Evolutionary conservation across 306 rosid species (phyloP).

Genomic region (Quercus engelmannii): DNA sequence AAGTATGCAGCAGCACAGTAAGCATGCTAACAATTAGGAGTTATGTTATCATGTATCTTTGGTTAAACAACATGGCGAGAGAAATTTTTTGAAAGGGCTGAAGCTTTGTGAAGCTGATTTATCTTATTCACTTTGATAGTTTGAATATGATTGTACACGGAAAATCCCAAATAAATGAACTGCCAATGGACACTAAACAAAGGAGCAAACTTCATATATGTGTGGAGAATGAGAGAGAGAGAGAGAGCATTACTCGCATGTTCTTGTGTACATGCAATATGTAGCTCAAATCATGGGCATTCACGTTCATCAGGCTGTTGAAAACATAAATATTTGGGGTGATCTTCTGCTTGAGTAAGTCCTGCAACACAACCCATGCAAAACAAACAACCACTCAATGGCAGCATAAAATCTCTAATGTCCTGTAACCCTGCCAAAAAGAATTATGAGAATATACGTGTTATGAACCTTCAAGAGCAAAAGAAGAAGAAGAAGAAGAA

Average conservation of each 20-base stretch:
- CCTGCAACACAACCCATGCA: conserved; percentile 52
- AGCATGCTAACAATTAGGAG: not conserved
- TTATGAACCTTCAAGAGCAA: not conserved
- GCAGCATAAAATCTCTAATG: not conserved
- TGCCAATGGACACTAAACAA: not conserved
- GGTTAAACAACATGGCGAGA: not conserved
- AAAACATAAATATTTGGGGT: conserved; percentile 79
- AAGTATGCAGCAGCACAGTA: not conserved
- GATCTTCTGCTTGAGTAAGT: conserved; percentile 69
- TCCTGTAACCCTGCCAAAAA: not conserved
- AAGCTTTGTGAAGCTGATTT: too few species aligned
- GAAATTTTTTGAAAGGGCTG: too few species aligned
- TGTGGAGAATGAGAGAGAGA: not conserved
- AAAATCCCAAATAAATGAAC: not conserved
- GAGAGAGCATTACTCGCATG: conserved; percentile 56
- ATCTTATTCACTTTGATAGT: not conserved
- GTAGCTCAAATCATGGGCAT: conserved; percentile 79
- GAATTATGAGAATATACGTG: not conserved
- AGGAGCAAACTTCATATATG: conserved; percentile 3
- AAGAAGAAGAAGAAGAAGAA: not conserved
- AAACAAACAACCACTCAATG: conserved; percentile 13
- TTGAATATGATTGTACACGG: not conserved
- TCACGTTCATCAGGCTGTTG: conserved; percentile 97
- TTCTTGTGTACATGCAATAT: conserved; percentile 51
- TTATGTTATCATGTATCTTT: not conserved